Percentiles rank a stretch among this genome's conserved stretches.
These are phyloP conservation scores for Fusarium odoratissimum DNA, from an alignment of 2,329 filamentous ascomycete species.

Conservation along the genomic window DNA sequence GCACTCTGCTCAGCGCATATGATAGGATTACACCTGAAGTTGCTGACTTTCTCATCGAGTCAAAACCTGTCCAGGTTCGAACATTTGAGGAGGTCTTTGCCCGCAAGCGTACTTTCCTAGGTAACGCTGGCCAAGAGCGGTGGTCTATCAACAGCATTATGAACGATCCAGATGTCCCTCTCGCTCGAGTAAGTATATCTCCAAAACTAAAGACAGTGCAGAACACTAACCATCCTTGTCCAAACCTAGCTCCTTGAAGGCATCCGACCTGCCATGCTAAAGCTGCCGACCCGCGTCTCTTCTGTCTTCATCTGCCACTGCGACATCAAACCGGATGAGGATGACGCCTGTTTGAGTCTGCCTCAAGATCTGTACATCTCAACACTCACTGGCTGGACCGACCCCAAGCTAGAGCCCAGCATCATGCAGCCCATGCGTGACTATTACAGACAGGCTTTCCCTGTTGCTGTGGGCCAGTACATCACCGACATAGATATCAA, in stretches of 20 bases:
- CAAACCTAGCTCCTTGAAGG: slow-evolving; percentile 4
- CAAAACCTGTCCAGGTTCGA: background rate
- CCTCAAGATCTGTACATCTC: slow-evolving; percentile 18
- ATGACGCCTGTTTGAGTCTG: slow-evolving; percentile 2
- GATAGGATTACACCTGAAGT: background rate
- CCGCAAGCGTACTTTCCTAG: background rate
- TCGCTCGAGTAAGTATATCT: background rate
- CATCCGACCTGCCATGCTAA: slow-evolving; percentile 1
- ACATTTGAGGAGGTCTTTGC: background rate
- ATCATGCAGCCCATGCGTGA: slow-evolving; percentile 6
- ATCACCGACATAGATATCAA: slow-evolving; percentile 12
- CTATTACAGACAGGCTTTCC: background rate
- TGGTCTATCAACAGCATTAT: slow-evolving; percentile 9
- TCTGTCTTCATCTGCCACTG: slow-evolving; percentile 1
- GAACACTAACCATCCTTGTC: background rate
- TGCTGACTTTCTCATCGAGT: background rate
- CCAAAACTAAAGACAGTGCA: background rate
- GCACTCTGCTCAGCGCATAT: background rate
- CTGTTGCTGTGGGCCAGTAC: slow-evolving; percentile 4
- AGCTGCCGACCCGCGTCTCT: slow-evolving; percentile 9
- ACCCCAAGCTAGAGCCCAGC: background rate
- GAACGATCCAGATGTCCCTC: background rate
- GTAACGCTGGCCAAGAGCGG: background rate
- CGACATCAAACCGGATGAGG: slow-evolving; percentile 8
- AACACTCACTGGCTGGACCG: slow-evolving; percentile 15